Conservation (phyloP, 371 early-diverging fungal genomes). For the Mortierella sp. region DNA sequence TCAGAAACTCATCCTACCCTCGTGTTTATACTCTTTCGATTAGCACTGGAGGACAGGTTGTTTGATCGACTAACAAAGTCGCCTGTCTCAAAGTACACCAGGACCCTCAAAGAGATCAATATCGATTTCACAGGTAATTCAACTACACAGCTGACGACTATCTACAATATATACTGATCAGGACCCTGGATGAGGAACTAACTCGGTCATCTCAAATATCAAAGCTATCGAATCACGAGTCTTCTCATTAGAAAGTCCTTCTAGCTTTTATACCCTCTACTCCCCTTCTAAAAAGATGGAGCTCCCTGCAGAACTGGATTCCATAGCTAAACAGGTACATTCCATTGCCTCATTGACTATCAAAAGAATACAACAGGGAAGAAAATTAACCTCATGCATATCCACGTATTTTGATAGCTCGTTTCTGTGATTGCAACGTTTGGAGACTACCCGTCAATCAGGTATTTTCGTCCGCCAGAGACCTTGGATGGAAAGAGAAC, state of each 20-base stretch:
- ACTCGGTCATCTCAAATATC: background rate
- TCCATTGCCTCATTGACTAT: background rate
- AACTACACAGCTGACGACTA: background rate
- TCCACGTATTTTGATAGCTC: slow-evolving; percentile 55
- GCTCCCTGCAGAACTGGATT: slow-evolving; percentile 71
- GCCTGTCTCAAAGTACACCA: slow-evolving; percentile 69
- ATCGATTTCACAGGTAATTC: slow-evolving; percentile 76
- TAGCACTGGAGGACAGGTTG: slow-evolving; percentile 65
- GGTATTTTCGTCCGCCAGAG: slow-evolving; percentile 84
- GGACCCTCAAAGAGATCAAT: slow-evolving; percentile 82
- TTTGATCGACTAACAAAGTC: slow-evolving; percentile 73
- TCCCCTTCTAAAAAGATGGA: slow-evolving; percentile 61
- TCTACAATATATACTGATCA: background rate
- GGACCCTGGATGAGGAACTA: background rate
- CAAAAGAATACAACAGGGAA: too few relatives aligned
- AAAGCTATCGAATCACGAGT: slow-evolving; percentile 85
- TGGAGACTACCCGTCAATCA: slow-evolving; percentile 88
- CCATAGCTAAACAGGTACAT: slow-evolving; percentile 74
- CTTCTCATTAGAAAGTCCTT: slow-evolving; percentile 81
- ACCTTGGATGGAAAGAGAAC: slow-evolving; percentile 75
- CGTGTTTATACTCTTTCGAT: background rate
- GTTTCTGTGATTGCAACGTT: slow-evolving; percentile 82
- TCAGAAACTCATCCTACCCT: background rate
- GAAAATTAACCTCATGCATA: background rate
- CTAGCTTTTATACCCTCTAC: slow-evolving; percentile 73